A percentile compares a stretch with the other conserved stretches of the same genome.
These are phyloP conservation scores for Wickerhamiella musiphila DNA, from an alignment of 805 yeast genomes.

Conservation along the genomic window DNA sequence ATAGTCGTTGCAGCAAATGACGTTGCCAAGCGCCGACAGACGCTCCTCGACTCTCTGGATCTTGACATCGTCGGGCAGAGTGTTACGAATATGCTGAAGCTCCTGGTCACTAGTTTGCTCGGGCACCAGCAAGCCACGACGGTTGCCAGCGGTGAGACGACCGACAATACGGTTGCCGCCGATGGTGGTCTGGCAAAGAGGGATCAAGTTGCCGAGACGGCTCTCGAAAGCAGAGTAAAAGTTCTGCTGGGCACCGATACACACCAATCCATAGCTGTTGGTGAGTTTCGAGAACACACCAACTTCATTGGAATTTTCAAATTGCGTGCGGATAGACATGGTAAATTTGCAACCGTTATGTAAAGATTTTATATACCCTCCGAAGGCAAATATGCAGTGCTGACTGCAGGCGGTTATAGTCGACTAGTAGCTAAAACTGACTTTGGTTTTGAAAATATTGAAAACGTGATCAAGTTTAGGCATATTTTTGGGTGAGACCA, in stretches of 20 bases:
- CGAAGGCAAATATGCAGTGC: too few species aligned
- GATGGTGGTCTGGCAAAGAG: conserved; percentile 91
- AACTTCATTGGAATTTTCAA: conserved; percentile 19
- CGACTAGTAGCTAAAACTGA: too few species aligned
- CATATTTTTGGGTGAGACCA: too few species aligned
- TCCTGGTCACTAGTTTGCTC: conserved; percentile 98
- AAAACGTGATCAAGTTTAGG: too few species aligned
- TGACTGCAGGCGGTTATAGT: too few species aligned
- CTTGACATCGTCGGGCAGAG: conserved; percentile 86
- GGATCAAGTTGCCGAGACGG: conserved; percentile 89
- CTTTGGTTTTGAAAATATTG: too few species aligned
- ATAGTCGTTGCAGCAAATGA: conserved; percentile 95
- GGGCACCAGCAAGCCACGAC: conserved; percentile 93
- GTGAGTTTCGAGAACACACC: conserved; percentile 45
- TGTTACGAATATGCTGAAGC: conserved; percentile 89
- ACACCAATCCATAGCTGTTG: conserved; percentile 88
- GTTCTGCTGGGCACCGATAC: conserved; percentile 87
- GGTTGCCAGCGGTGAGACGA: conserved; percentile 95
- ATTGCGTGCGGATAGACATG: conserved; percentile 19
- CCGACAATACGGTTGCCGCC: conserved; percentile 98
- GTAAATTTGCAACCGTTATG: neutral
- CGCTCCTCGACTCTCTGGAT: conserved; percentile 98
- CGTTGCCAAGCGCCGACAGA: conserved; percentile 91
- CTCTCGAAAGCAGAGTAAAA: conserved; percentile 88
- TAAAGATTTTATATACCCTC: neutral